Base-by-base conservation (phyloP, 257 asterid genomes). In the Pogostemon cablin region DNA sequence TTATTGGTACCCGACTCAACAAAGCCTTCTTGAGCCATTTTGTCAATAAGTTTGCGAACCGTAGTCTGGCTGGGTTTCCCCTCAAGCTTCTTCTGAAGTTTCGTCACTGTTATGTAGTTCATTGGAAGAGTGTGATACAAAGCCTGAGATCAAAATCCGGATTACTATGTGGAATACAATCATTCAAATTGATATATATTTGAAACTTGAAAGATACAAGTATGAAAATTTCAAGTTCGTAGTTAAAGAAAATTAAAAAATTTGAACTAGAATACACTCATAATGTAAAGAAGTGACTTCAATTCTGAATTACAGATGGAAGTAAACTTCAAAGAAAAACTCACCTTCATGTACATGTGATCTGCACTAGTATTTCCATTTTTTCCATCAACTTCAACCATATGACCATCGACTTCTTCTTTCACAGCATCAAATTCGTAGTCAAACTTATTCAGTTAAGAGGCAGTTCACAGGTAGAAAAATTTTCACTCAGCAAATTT, bases 101-200 rank as follows among this genome's bases (percentile, higher is more conserved):
- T 86, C 66, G 88, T 47, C 44, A 81, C 82, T 47, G 85, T 78
- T 76, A 91, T 78, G 72, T 87, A 86, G 81, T 82, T 78, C 96
- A 89, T n/a, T 48, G 96, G 95, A 61, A 93, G 97, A 75, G 97
- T 92, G 73, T 91, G 91, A 79, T 83, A 86, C 76, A 93, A 77
- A 65, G 98, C 98, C 98, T 93, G 91, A 64, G 62, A 68, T 35
- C 55, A 64, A 58, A 74, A 60, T 39, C 72, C 69, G 67, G 58
- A 52, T 7, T 41, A 12, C 41, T 70, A 35, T 50, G 35, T 7
- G 44, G 55, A 53, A 68, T 65, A 60, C n/a, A 62, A 65, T 20
- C 62, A 37, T 48, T 38, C 34, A 53, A 25, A 25, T 25, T 25
- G 5, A 57, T 56, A 10, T 49, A 47, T 12, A 34, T 66, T 49